Evolutionary conservation across 2,329 filamentous ascomycete species (phyloP).

Genomic region (Trichoderma gracile): DNA sequence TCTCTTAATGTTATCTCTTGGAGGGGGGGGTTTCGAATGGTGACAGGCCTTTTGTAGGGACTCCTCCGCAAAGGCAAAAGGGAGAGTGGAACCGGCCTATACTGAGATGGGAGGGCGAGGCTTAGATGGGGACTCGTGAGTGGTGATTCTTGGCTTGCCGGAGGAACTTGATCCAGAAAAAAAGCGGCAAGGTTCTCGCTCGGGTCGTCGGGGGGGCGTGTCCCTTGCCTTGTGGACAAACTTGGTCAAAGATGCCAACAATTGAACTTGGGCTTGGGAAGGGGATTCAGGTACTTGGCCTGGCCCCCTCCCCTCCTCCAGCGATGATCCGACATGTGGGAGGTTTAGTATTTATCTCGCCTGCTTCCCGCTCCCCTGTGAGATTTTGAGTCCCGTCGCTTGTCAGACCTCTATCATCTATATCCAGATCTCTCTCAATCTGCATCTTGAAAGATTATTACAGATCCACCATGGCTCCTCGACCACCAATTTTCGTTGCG

Average conservation of each 20-base stretch:
- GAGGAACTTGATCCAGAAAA: conserved; percentile 11
- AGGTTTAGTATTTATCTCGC: not conserved
- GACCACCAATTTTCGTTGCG: conserved; percentile 77
- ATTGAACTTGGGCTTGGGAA: not conserved
- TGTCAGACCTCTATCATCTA: not conserved
- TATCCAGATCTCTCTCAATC: too few relatives aligned
- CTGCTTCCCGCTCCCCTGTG: not conserved
- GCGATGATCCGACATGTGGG: conserved; percentile 8
- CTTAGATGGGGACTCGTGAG: conserved; percentile 12
- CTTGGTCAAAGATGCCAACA: not conserved
- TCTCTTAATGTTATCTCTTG: too few relatives aligned
- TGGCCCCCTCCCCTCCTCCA: not conserved
- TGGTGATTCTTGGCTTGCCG: conserved; percentile 5
- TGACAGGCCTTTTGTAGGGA: conserved; percentile 10
- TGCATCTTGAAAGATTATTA: too few relatives aligned
- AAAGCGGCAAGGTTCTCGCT: not conserved
- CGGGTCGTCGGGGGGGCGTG: conserved; percentile 7
- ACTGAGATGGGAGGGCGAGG: not conserved
- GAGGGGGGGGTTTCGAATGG: conserved; percentile 9
- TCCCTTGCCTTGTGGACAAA: not conserved
- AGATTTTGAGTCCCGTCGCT: conserved; percentile 1
- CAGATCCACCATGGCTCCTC: conserved; percentile 57
- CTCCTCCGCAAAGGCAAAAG: not conserved
- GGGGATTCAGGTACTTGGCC: conserved; percentile 1
- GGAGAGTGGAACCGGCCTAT: conserved; percentile 16